Evolutionary conservation across 1,139 yeast genomes (phyloP).

Genomic region (Tardiomyces depauwii): DNA sequence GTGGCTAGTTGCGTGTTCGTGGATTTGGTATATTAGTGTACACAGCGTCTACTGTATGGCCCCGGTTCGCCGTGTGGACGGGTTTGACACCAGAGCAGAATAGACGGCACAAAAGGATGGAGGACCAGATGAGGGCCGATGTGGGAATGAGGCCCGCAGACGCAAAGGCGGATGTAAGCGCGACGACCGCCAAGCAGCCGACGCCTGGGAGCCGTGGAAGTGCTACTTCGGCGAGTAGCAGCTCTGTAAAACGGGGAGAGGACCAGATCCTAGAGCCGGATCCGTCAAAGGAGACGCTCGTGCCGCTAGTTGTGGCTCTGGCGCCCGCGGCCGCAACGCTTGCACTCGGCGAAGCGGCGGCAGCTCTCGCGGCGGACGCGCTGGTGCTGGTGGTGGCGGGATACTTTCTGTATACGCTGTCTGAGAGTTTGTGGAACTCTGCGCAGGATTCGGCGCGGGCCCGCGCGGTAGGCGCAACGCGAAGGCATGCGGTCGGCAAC

Average conservation of each 20-base stretch:
- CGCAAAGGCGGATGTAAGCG: background rate
- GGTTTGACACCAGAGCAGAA: no score
- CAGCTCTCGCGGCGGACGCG: slow-evolving; percentile 14
- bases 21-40: no score
- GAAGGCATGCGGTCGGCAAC: background rate
- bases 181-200: background rate
- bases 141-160: no score
- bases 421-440: background rate
- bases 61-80: no score
- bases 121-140: no score
- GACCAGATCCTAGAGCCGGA: background rate
- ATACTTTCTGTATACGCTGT: slow-evolving; percentile 12
- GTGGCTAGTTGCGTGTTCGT: no score
- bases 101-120: no score
- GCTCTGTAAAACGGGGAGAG: background rate
- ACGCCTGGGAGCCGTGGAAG: background rate
- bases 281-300: background rate
- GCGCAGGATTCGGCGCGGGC: background rate
- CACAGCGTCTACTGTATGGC: no score
- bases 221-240: background rate
- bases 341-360: slow-evolving; percentile 13
- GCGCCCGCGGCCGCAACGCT: slow-evolving; percentile 15
- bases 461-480: background rate
- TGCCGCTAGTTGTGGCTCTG: slow-evolving; percentile 15
- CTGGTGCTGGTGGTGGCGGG: slow-evolving; percentile 15